A percentile compares a stretch with the other conserved stretches of the same genome.
These are phyloP conservation scores for Neofusicoccum kwambonambiense DNA, from an alignment of 2,329 filamentous ascomycete genomes.

Conservation along the genomic window DNA sequence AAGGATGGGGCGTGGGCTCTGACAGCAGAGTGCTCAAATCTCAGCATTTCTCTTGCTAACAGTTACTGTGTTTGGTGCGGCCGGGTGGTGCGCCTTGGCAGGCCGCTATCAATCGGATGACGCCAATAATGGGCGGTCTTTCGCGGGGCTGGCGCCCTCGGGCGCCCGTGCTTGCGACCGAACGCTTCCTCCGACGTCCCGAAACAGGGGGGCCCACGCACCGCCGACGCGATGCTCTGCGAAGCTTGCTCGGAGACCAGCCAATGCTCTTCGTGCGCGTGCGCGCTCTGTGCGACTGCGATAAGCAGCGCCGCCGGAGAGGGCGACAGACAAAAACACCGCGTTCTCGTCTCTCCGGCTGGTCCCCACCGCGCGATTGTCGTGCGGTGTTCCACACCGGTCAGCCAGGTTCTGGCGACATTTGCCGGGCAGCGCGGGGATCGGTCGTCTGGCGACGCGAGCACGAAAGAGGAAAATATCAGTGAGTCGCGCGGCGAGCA, in stretches of 20 bases:
- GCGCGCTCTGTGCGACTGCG: neutral
- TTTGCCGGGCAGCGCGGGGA: neutral
- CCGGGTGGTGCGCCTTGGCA: slow-evolving; percentile 9
- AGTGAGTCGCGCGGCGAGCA: neutral
- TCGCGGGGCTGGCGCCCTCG: neutral
- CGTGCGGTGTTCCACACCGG: slow-evolving; percentile 1
- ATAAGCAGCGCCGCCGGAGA: neutral
- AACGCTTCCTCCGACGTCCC: neutral
- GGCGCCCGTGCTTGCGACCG: neutral
- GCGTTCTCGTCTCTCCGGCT: neutral
- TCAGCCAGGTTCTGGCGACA: neutral
- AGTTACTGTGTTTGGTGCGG: neutral
- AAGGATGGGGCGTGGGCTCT: neutral
- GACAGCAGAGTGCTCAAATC: slow-evolving; percentile 9
- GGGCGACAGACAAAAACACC: neutral
- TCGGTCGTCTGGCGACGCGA: neutral
- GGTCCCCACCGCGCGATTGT: neutral
- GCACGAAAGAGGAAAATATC: neutral
- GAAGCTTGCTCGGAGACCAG: neutral
- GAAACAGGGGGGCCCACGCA: too few relatives aligned
- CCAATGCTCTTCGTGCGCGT: neutral
- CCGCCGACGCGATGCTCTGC: neutral
- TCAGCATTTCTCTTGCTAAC: slow-evolving; percentile 12
- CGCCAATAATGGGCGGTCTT: neutral
- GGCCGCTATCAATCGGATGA: neutral